Evolutionary conservation across 768 basidiomycete genomes (phyloP), one percentile per base, ranked within the genome.

Genomic region (Lactifluus subvellereus): DNA sequence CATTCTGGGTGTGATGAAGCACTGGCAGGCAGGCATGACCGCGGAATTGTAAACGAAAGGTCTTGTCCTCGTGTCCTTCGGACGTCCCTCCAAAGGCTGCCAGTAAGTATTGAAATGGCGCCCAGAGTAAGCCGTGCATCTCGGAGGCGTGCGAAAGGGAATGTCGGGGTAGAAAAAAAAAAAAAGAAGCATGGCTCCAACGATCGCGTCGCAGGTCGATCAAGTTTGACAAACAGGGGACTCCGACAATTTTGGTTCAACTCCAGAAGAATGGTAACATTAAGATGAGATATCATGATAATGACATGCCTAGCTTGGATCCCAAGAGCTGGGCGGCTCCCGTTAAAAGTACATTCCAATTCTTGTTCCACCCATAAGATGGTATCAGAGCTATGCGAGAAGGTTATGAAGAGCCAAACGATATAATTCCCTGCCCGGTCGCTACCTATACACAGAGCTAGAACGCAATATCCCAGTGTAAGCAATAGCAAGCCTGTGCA

Each of bases 161-260:
- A 37, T 54, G 59, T 60, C 27, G 40, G 43, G 22, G 7, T 43
- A 47, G 22, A 54, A 60, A 38, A 27, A 57, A 57, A 56, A 54
- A 62, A 57, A n/a, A 53, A n/a, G 22, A 47, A 49, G 37, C 48
- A 37, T 32, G 51, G 30, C 40, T 32, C 43, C 13, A 30, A 9
- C 27, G 50, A 54, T 54, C 62, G 56, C 22, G 11, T 54, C 38
- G 57, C 51, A 37, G 16, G 37, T 35, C 6, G 43, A 63, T 54
- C 59, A 50, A 42, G 57, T 63, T 59, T 30, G 37, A 58, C n/a
- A 54, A 38, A 20, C 51, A 40, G 27, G 35, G 48, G 62, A 63
- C 62, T 63, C 62, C 57, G 62, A 57, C 54, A 10, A 42, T 30
- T 42, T 22, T 37, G 40, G 48, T 10, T 40, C 37, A 13, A 11